Percentiles rank a stretch among this genome's conserved stretches.
Conservation (phyloP, 2,329 filamentous ascomycete species). For the Zymoseptoria passerinii region DNA sequence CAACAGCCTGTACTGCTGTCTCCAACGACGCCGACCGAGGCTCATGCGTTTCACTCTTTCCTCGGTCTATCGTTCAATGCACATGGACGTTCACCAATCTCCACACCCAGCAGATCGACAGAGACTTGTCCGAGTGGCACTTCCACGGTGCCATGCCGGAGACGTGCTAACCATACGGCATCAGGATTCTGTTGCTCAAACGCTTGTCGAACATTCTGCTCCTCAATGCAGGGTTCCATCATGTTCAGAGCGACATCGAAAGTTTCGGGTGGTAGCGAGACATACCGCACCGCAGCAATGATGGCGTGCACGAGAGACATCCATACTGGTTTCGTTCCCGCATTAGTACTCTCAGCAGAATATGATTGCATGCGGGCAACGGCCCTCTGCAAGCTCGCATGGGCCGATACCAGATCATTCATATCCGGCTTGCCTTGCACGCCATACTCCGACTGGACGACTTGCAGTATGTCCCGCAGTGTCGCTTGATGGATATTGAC, state of each 20-base stretch:
- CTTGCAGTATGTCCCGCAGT: conserved; percentile 7
- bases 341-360: conserved; percentile 38
- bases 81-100: conserved; percentile 1
- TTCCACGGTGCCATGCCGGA: conserved; percentile 11
- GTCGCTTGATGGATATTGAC: conserved; percentile 17
- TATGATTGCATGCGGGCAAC: conserved; percentile 14
- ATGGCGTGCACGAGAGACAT: conserved; percentile 53
- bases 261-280: conserved; percentile 57
- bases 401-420: neutral
- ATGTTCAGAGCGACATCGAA: conserved; percentile 65
- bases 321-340: conserved; percentile 57
- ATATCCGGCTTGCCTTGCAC: neutral
- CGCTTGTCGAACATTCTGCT: conserved; percentile 44
- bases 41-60: neutral
- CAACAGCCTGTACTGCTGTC: neutral
- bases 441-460: neutral
- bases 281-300: conserved; percentile 52
- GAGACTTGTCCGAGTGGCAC: neutral
- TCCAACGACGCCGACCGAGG: neutral
- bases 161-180: conserved; percentile 64
- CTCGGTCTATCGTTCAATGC: neutral
- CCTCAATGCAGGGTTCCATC: conserved; percentile 36
- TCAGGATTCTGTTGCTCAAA: conserved; percentile 61
- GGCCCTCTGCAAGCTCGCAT: conserved; percentile 7
- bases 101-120: neutral